A percentile compares a stretch with the other conserved stretches of the same genome.
These are phyloP conservation scores for Penstemon davidsonii DNA, from an alignment of 257 asterid genomes.

Conservation along the genomic window DNA sequence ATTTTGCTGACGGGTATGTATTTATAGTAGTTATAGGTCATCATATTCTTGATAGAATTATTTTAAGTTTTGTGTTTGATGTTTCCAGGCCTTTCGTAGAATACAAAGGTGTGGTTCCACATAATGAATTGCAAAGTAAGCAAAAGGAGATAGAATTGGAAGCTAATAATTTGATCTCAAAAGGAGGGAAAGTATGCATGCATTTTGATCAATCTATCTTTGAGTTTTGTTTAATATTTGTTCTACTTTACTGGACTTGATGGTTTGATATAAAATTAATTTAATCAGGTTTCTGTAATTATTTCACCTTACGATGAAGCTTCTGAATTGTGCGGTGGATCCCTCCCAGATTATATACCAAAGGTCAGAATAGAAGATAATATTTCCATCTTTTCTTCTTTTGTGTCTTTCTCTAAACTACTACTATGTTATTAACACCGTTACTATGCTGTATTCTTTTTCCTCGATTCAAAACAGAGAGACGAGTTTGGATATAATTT, in stretches of 20 bases:
- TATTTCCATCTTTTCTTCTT: neutral
- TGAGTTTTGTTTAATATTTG: neutral
- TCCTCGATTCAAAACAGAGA: neutral
- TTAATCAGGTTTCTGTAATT: conserved; percentile 57
- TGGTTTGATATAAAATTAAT: neutral
- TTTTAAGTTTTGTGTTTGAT: neutral
- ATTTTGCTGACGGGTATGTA: conserved; percentile 76
- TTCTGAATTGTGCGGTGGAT: conserved; percentile 68
- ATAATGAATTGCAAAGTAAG: conserved; percentile 58
- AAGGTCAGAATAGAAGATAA: conserved; percentile 41
- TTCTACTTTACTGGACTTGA: neutral
- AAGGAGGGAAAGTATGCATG: conserved; percentile 69
- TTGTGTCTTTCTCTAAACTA: neutral
- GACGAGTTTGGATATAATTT: neutral
- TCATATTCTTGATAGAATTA: neutral
- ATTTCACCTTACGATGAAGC: conserved; percentile 64
- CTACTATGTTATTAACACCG: neutral
- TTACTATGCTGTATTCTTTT: neutral
- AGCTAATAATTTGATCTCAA: conserved; percentile 59
- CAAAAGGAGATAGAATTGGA: conserved; percentile 55
- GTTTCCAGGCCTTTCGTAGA: conserved; percentile 76
- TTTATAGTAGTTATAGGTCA: conserved; percentile 18
- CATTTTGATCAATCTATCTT: neutral
- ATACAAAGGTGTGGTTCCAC: conserved; percentile 66
- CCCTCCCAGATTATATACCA: conserved; percentile 79